Conservation (phyloP, 2,329 filamentous ascomycete species). For the Colletotrichum godetiae region DNA sequence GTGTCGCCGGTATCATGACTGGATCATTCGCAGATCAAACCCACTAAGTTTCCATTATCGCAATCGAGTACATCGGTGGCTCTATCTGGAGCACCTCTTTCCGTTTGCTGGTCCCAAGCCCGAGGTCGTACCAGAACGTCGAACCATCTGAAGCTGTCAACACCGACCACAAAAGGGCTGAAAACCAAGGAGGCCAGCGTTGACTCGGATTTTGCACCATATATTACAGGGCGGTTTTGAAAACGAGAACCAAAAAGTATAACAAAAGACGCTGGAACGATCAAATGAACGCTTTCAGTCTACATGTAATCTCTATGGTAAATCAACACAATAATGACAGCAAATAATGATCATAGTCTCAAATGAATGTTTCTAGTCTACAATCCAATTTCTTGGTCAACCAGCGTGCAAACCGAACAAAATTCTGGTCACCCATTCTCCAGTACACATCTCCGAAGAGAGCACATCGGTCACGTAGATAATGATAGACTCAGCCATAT, state of each 20-base stretch:
- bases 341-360: neutral
- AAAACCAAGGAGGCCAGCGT: too few species aligned
- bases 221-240: too few species aligned
- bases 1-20: too few species aligned
- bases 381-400: slow-evolving; percentile 40
- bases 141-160: too few species aligned
- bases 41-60: too few species aligned
- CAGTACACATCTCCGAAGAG: slow-evolving; percentile 57
- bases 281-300: neutral
- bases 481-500: neutral
- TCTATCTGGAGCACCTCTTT: too few species aligned
- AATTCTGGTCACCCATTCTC: slow-evolving; percentile 56
- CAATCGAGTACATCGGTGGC: too few species aligned
- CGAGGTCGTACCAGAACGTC: too few species aligned
- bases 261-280: neutral
- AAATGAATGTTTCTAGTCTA: neutral
- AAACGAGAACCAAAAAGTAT: neutral
- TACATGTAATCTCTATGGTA: neutral
- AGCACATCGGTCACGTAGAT: neutral
- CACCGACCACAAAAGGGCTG: too few species aligned
- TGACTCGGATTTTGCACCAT: too few species aligned
- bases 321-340: neutral
- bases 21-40: too few species aligned
- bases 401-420: slow-evolving; percentile 56
- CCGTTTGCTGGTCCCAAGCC: too few species aligned